Evolutionary conservation across 2,329 filamentous ascomycete species (phyloP).

Genomic region (Spiromastix sp.): DNA sequence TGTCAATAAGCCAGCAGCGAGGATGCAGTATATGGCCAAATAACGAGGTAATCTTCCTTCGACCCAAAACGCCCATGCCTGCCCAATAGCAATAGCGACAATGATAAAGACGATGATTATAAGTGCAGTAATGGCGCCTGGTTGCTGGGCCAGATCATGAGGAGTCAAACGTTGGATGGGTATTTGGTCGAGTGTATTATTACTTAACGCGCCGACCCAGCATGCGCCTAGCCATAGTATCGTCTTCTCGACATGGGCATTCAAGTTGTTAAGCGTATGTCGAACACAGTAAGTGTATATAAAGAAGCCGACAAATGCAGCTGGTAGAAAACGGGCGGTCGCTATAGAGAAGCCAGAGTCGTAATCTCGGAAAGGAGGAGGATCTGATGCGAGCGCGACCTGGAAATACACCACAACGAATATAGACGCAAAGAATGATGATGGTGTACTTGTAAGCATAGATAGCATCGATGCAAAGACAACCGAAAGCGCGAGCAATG

Average conservation of each 20-base stretch:
- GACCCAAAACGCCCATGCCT: constrained; percentile 46
- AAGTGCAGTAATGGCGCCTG: constrained; percentile 48
- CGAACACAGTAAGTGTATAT: constrained; percentile 46
- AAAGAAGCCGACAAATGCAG: constrained; percentile 47
- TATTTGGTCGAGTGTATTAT: constrained; percentile 53
- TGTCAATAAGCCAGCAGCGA: constrained; percentile 33
- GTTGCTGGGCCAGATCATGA: constrained; percentile 50
- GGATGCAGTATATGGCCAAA: constrained; percentile 39
- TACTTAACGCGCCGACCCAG: constrained; percentile 52
- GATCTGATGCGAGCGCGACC: constrained; percentile 50
- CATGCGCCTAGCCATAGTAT: constrained; percentile 50
- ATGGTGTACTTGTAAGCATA: constrained; percentile 45
- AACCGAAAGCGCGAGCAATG: constrained; percentile 44
- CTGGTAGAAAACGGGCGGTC: constrained; percentile 48
- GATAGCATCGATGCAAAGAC: constrained; percentile 44
- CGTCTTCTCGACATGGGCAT: constrained; percentile 51
- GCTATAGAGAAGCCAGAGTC: constrained; percentile 44
- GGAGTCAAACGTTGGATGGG: constrained; percentile 52
- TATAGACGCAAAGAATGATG: constrained; percentile 41
- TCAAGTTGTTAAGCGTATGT: constrained; percentile 38
- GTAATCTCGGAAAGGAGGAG: constrained; percentile 44
- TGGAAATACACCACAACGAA: constrained; percentile 50
- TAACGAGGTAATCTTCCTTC: constrained; percentile 47
- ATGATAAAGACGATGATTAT: constrained; percentile 43
- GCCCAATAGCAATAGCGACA: constrained; percentile 42